Base-by-base conservation (phyloP, 2,329 filamentous ascomycete species). In the Beauveria pseudobassiana region DNA sequence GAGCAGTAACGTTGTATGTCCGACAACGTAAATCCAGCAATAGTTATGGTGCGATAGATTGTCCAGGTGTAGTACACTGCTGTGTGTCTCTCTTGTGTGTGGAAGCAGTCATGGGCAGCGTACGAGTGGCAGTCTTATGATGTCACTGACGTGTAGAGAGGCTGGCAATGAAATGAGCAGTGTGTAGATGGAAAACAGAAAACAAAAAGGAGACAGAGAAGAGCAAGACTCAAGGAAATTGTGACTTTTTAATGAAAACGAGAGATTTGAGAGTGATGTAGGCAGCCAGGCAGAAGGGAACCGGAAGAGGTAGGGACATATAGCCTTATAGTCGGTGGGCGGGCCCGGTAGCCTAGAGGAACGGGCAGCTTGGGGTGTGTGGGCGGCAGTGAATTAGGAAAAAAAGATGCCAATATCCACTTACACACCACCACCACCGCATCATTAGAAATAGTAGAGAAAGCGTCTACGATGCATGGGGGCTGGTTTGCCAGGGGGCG, bases 261-360 rank as follows among this genome's bases (percentile, higher is more conserved):
- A 58, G 30, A 65, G 62, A 65, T 46, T 57, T 42, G 50, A 51
- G 43, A 53, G 40, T 55, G 52, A 61, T 38, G 22, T 40, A 48
- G 53, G 24, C 38, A 24, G 24, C 20, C 43, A 50, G 59, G 51
- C 28, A 51, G 42, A 42, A 61, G 61, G 45, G 20, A 30, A 22
- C 20, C 53, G 20, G 55, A 45, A 24, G 20, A 49, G 49, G 49
- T 40, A 43, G 58, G 40, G 18, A 34, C 16, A 22, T 10, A 43
- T 50, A 61, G 51, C 59, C 54, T 57, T 62, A 62, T 59, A 59
- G 18, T n/a, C n/a, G 8, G 42, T 43, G 42, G 28, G 30, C 28
- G n/a, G 28, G 48, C 20, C 28, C 34, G 49, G 54, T 34, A 59
- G 55, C 61, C 61, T 48, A 52, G 61, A 60, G 63, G 38, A 16